These are phyloP conservation scores for Cephaloascus fragrans DNA, from an alignment of 805 yeast species.

Conservation along the genomic window DNA sequence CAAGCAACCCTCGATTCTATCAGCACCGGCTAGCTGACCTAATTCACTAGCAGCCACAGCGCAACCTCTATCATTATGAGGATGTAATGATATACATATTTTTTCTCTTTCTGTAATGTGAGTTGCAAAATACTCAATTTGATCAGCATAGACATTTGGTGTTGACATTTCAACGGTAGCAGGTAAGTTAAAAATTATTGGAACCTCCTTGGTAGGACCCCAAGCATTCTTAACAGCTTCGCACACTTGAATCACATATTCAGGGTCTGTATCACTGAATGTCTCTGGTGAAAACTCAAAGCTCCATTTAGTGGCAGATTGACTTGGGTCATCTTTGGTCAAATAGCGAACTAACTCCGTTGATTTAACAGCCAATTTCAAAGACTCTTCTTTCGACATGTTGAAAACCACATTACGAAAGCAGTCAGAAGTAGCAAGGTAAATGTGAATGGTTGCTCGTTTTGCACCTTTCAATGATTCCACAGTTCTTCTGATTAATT, in stretches of 20 bases:
- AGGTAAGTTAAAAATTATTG: constrained; percentile 73
- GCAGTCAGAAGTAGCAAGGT: constrained; percentile 67
- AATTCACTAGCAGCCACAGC: constrained; percentile 85
- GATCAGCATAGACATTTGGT: constrained; percentile 79
- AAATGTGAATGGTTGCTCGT: constrained; percentile 66
- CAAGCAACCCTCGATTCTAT: constrained; percentile 77
- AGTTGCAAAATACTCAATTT: constrained; percentile 63
- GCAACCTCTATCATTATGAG: constrained; percentile 82
- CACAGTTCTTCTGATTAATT: constrained; percentile 59
- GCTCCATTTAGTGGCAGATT: constrained; percentile 51
- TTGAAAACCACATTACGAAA: constrained; percentile 67
- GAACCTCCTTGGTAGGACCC: constrained; percentile 55
- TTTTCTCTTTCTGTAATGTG: constrained; percentile 57
- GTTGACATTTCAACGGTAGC: constrained; percentile 80
- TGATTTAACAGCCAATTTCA: constrained; percentile 52
- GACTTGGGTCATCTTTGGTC: constrained; percentile 58
- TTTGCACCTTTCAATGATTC: constrained; percentile 69
- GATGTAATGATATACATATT: constrained; percentile 68
- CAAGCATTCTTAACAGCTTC: constrained; percentile 71
- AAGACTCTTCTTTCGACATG: constrained; percentile 47
- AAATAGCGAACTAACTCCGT: constrained; percentile 52
- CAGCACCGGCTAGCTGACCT: constrained; percentile 80
- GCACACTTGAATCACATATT: constrained; percentile 55
- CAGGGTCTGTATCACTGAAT: constrained; percentile 60
- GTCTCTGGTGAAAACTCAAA: constrained; percentile 79